Evolutionary conservation across 1,284 basidiomycete species (phyloP).

Genomic region (Cutaneotrichosporon sp.): DNA sequence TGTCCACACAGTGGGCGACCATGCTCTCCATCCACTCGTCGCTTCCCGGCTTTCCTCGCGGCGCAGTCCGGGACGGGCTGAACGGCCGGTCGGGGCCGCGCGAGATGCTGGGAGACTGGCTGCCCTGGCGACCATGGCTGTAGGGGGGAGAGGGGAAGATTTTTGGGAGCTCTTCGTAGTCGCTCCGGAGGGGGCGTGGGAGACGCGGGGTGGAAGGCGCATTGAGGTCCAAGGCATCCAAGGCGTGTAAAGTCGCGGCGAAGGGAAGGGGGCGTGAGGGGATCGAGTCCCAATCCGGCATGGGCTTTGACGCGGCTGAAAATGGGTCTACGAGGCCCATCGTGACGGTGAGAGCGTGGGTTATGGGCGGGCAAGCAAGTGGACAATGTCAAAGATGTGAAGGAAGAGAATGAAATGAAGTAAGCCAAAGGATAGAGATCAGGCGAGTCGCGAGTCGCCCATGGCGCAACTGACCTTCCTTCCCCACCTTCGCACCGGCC

Average conservation of each 20-base stretch:
- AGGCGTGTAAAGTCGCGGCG: slow-evolving; percentile 41
- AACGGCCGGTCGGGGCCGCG: background rate
- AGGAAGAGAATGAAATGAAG: background rate
- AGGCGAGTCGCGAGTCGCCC: background rate
- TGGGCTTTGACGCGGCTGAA: slow-evolving; percentile 47
- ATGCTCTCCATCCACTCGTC: slow-evolving; percentile 48
- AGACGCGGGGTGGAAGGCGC: slow-evolving; percentile 11
- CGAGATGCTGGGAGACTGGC: background rate
- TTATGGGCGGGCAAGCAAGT: no score
- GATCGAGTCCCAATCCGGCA: slow-evolving; percentile 38
- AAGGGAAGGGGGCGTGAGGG: slow-evolving; percentile 45
- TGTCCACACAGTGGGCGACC: slow-evolving; percentile 43
- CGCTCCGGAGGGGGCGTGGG: slow-evolving; percentile 23
- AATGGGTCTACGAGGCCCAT: slow-evolving; percentile 48
- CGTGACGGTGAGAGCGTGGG: no score
- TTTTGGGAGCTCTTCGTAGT: slow-evolving; percentile 23
- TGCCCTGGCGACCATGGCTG: slow-evolving; percentile 24
- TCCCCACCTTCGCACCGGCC: no score
- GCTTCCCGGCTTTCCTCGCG: slow-evolving; percentile 26
- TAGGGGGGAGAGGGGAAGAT: slow-evolving; percentile 31
- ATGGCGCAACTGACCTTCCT: no score
- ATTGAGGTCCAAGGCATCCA: slow-evolving; percentile 35
- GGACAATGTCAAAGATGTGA: background rate
- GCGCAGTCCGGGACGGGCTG: background rate
- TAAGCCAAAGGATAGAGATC: background rate